Evolutionary conservation across 495 filamentous ascomycete genomes (phyloP), one percentile per base, ranked within the genome.

Genomic region (Clohesyomyces aquaticus): DNA sequence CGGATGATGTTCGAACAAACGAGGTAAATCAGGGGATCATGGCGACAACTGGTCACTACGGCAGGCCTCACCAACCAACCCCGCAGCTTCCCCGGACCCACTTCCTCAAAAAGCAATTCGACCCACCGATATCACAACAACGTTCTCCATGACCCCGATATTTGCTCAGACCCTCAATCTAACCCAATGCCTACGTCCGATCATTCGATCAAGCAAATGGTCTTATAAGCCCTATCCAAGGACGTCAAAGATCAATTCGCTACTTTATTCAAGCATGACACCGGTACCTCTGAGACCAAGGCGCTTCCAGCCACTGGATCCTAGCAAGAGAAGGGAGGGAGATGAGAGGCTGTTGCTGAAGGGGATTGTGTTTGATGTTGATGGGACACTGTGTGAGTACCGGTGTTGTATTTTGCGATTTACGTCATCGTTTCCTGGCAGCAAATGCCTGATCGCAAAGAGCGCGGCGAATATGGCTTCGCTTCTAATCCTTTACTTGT

Each of bases 331-430:
- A 27, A 26, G 26, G n/a, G 63, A 59, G 12, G 51, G 47, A 6
- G 50, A 68, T 60, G 70, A 75, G 58, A 77, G 78, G 11, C 88
- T 87, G 38, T 80, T 75, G 52, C 75, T 98, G 51, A 84, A 87
- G 67, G 93, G 93, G 1, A 83, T 98, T 6, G 85, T 97, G 28
- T 98, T 98, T 74, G 93, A 98, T 77, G 89, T 98, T 29, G 93
- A 98, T 75, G 93, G 93, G 4, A 98, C 93, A 21, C 74, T 98
- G 50, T 96, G 93, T 93, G 76, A 80, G 84, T 80, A 0, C 4
- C 1, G 14, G 4, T 38, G 12, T 55, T 14, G 51, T 23, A 16
- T 25, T 41, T 12, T 41, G 19, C 27, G 11, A 3, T 19, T 4
- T 35, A 4, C 10, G n/a, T 55, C 22, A 19, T 19, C 19, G 3